phyloP scores from a whole-genome alignment of 2,329 filamentous ascomycete species.

The Boeremia lycopersici region DNA sequence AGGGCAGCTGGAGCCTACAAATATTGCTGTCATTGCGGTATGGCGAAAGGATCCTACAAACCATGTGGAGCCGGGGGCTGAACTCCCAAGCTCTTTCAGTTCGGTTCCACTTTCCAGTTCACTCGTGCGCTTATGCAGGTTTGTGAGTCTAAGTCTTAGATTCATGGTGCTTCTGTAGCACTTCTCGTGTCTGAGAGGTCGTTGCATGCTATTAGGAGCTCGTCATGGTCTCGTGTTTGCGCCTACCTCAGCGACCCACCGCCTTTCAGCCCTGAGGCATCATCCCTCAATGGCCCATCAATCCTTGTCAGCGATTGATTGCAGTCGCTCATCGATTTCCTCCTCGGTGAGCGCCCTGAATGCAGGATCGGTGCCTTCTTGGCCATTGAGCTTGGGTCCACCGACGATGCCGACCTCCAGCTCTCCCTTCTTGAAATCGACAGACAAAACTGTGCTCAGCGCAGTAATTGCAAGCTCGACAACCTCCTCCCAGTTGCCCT shows the following conservation, averaged over 20 bases:
- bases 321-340: constrained; percentile 97
- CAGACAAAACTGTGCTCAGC: constrained; percentile 93
- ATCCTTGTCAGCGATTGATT: constrained; percentile 98
- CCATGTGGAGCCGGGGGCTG: constrained; percentile 43
- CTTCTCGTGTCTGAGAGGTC: constrained; percentile 38
- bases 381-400: constrained; percentile 79
- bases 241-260: constrained; percentile 34
- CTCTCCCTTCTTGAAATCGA: constrained; percentile 99
- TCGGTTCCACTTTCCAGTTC: constrained; percentile 31
- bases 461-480: constrained; percentile 96
- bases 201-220: constrained; percentile 34
- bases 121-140: constrained; percentile 44
- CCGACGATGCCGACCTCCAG: constrained; percentile 98
- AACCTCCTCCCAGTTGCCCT: constrained; percentile 94
- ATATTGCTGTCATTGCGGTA: constrained; percentile 39
- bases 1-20: constrained; percentile 41
- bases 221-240: constrained; percentile 29
- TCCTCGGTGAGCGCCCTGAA: constrained; percentile 95
- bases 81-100: constrained; percentile 22
- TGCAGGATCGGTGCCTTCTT: constrained; percentile 76
- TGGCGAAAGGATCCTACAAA: constrained; percentile 40
- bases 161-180: constrained; percentile 36
- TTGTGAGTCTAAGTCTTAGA: constrained; percentile 39
- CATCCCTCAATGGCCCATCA: constrained; percentile 69
- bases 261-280: constrained; percentile 28